Conservation (phyloP, 371 early-diverging fungal species). For the Apophysomyces trapeziformis region DNA sequence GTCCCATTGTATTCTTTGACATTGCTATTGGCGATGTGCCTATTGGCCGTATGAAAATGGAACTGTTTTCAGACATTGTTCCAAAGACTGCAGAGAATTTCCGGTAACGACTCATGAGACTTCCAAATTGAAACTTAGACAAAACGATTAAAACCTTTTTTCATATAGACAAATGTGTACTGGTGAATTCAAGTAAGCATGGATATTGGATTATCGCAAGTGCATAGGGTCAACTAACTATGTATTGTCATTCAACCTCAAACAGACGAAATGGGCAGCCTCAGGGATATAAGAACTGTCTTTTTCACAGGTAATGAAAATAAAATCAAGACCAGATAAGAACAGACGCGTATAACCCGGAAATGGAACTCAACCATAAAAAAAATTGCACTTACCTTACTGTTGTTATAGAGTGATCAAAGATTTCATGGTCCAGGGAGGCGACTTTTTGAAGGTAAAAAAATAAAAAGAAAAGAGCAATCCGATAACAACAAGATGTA, state of each 20-base stretch:
- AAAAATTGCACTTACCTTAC: too few relatives aligned
- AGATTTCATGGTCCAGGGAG: constrained; percentile 99
- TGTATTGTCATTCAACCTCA: constrained; percentile 14
- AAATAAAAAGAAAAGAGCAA: constrained; percentile 17
- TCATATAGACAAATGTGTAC: constrained; percentile 81
- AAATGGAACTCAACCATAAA: too few relatives aligned
- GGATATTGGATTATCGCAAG: too few relatives aligned
- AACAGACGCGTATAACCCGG: too few relatives aligned
- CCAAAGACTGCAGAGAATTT: constrained; percentile 99
- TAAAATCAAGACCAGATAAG: too few relatives aligned
- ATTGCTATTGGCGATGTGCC: constrained; percentile 76
- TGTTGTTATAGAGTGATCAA: constrained; percentile 75
- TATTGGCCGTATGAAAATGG: constrained; percentile 95
- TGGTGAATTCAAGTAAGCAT: constrained; percentile 81
- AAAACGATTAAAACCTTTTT: too few relatives aligned
- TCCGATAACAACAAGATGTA: background rate
- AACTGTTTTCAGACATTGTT: constrained; percentile 90
- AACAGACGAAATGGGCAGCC: constrained; percentile 74
- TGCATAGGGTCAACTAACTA: background rate
- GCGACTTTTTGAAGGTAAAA: constrained; percentile 88
- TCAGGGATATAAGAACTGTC: constrained; percentile 88
- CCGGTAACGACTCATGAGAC: constrained; percentile 45
- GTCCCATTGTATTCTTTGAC: constrained; percentile 77
- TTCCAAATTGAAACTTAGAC: background rate
- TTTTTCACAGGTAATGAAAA: constrained; percentile 82